These are phyloP conservation scores for Nakaseomyces kungkrabaensis DNA, from an alignment of 1,139 yeast genomes.

Conservation along the genomic window DNA sequence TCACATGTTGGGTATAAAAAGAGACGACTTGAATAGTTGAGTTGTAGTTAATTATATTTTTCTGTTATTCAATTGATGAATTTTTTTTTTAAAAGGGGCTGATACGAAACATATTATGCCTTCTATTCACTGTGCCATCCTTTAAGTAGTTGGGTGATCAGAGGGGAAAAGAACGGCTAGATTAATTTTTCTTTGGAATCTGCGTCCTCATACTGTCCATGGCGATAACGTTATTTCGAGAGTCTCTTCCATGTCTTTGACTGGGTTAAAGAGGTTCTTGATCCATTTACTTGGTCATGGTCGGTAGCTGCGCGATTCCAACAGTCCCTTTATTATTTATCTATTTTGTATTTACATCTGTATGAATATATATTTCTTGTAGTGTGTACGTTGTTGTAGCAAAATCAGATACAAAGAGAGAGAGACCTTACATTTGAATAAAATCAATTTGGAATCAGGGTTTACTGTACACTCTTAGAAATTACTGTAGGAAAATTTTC, in stretches of 20 bases:
- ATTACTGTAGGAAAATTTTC: no score
- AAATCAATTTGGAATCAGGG: no score
- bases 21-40: no score
- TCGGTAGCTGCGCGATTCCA: slow-evolving; percentile 26
- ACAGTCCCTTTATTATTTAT: background rate
- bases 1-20: background rate
- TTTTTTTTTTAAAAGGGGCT: slow-evolving; percentile 8
- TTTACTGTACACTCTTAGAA: no score
- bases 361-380: background rate
- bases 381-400: no score
- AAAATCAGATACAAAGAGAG: no score
- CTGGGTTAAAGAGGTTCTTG: background rate
- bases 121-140: slow-evolving; percentile 31
- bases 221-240: slow-evolving; percentile 5
- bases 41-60: background rate
- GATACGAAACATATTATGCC: slow-evolving; percentile 24
- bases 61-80: background rate
- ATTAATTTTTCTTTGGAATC: slow-evolving; percentile 14
- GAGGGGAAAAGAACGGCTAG: slow-evolving; percentile 31
- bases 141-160: slow-evolving; percentile 23
- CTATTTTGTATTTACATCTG: background rate
- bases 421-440: no score
- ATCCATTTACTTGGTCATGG: slow-evolving; percentile 12
- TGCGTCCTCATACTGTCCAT: slow-evolving; percentile 30
- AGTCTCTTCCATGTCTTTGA: background rate